These are phyloP conservation scores for Onygenales sp. DNA, from an alignment of 2,329 filamentous ascomycete species.

Conservation along the genomic window DNA sequence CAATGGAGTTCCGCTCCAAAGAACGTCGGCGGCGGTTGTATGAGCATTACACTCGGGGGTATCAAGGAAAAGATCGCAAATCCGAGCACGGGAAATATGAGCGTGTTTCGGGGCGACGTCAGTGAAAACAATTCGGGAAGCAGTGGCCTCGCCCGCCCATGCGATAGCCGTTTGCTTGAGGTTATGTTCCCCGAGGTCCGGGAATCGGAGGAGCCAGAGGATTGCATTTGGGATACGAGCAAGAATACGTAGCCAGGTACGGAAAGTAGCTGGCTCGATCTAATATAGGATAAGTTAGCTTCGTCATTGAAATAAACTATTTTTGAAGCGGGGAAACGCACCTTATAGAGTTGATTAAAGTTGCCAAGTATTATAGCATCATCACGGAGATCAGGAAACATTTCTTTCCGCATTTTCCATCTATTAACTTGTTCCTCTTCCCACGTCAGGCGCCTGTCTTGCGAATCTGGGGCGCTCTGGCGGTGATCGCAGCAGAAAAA, in stretches of 20 bases:
- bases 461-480: conserved; percentile 69
- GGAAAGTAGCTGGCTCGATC: conserved; percentile 96
- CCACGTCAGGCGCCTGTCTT: conserved; percentile 64
- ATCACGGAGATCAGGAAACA: conserved; percentile 76
- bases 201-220: conserved; percentile 93
- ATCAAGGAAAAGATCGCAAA: conserved; percentile 92
- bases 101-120: conserved; percentile 92
- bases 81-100: conserved; percentile 82
- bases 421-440: conserved; percentile 69
- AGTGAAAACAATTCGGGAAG: conserved; percentile 81
- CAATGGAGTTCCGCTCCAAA: conserved; percentile 92
- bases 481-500: conserved; percentile 98
- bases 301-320: conserved; percentile 1
- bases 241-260: conserved; percentile 89
- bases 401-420: conserved; percentile 86
- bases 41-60: conserved; percentile 98
- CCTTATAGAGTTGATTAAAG: conserved; percentile 98
- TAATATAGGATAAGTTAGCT: conserved; percentile 28
- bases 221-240: conserved; percentile 76
- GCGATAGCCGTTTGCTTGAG: conserved; percentile 66
- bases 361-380: conserved; percentile 89
- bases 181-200: conserved; percentile 82
- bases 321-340: conserved; percentile 31
- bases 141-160: conserved; percentile 82
- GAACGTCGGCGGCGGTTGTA: conserved; percentile 88